Percentiles rank a stretch among this genome's conserved stretches.
Conservation (phyloP, 75 land plant species). For the Pinus albicaulis region DNA sequence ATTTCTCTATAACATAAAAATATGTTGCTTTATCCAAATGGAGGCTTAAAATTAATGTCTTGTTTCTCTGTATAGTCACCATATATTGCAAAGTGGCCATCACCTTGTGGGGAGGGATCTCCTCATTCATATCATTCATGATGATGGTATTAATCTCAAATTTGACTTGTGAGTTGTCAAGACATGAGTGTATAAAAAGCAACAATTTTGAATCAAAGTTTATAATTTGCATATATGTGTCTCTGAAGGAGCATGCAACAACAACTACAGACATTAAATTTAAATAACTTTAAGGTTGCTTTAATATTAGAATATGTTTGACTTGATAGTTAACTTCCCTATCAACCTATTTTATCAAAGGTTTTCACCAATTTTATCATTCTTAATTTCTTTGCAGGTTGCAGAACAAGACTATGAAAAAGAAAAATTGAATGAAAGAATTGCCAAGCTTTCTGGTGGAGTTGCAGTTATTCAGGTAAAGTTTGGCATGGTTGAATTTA, state of each 20-base stretch:
- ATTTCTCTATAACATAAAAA: neutral
- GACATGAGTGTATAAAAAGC: no score
- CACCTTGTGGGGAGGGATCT: no score
- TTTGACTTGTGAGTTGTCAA: no score
- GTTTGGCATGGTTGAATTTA: conserved; percentile 33
- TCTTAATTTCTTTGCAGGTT: conserved; percentile 23
- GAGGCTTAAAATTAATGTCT: neutral
- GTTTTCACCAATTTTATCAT: neutral
- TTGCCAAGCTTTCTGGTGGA: conserved; percentile 92
- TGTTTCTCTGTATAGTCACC: no score
- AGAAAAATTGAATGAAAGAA: conserved; percentile 87
- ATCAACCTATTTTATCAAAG: neutral
- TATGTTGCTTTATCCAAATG: neutral
- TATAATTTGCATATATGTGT: no score
- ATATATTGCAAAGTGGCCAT: neutral
- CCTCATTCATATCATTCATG: no score
- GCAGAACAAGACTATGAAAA: conserved; percentile 89
- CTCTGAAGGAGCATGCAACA: no score
- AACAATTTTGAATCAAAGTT: no score
- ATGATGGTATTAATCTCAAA: no score
- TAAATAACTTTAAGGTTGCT: no score
- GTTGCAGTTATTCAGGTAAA: conserved; percentile 86
- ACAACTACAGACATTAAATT: no score
- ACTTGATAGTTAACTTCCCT: no score
- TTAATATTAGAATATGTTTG: neutral